Percentiles rank a stretch among this genome's conserved stretches.
Conservation (phyloP, 2,329 filamentous ascomycete species). For the Ceratocystis destructans region DNA sequence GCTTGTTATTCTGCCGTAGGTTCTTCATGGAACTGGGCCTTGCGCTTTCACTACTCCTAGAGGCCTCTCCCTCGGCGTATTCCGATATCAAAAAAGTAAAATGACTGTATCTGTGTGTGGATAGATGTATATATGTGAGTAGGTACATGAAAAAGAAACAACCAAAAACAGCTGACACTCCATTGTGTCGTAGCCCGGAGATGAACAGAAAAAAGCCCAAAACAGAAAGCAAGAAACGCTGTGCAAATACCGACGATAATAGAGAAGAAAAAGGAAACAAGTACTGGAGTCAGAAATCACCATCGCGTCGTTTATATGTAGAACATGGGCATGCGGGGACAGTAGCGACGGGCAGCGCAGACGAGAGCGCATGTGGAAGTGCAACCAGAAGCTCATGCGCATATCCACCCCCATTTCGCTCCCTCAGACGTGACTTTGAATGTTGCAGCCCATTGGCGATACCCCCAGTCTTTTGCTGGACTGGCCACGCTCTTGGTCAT, state of each 20-base stretch:
- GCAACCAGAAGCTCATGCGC: too few species aligned
- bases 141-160: not conserved
- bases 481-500: conserved; percentile 19
- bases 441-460: conserved; percentile 16
- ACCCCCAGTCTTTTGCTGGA: conserved; percentile 19
- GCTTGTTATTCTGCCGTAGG: not conserved
- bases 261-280: not conserved
- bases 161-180: not conserved
- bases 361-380: not conserved
- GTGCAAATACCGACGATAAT: not conserved
- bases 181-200: conserved; percentile 13
- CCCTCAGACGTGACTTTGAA: conserved; percentile 17
- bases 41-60: not conserved
- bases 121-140: not conserved
- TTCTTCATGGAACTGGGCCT: not conserved
- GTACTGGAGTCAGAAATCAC: not conserved
- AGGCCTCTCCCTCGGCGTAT: not conserved
- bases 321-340: not conserved
- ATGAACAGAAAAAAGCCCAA: not conserved
- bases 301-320: not conserved
- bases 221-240: not conserved
- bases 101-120: not conserved
- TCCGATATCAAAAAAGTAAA: not conserved
- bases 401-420: not conserved
- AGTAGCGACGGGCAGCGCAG: too few species aligned